A percentile compares a stretch with the other conserved stretches of the same genome.
Evolutionary conservation across 1,284 basidiomycete genomes (phyloP).

Genomic region (Vanrija humicola): DNA sequence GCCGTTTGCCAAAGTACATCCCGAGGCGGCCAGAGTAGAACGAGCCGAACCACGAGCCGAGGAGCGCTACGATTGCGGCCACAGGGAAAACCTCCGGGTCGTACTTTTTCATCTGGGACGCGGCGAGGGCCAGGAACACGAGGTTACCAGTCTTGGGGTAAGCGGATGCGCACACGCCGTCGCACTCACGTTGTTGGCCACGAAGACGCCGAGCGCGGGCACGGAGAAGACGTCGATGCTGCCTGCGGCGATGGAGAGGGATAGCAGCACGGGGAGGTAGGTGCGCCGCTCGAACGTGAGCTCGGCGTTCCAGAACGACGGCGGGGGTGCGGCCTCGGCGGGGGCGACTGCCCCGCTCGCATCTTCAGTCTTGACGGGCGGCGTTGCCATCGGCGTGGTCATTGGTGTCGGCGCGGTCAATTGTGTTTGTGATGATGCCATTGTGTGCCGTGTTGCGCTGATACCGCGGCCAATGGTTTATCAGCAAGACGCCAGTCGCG

Average conservation of each 20-base stretch:
- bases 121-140: conserved; percentile 4
- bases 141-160: conserved; percentile 3
- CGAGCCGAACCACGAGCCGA: conserved; percentile 4
- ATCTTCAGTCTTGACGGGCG: no score
- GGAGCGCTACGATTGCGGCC: conserved; percentile 1
- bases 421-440: no score
- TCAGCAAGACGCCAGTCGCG: no score
- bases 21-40: conserved; percentile 2
- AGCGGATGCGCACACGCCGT: no score
- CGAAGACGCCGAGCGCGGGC: conserved; percentile 3
- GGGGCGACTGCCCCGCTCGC: no score
- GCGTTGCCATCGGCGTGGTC: no score
- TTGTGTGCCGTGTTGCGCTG: no score
- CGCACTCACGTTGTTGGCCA: conserved; percentile 1
- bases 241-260: conserved; percentile 1
- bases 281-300: neutral
- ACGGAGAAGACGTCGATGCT: conserved; percentile 6
- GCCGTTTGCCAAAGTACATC: neutral
- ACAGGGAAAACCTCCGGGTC: conserved; percentile 1
- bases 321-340: no score
- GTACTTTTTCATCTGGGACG: neutral
- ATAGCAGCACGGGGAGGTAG: neutral
- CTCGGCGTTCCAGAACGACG: neutral
- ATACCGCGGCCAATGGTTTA: no score
- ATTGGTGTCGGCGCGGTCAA: no score